Evolutionary conservation across 1,284 basidiomycete species (phyloP).

Genomic region (Anthracocystis panici-leucophaei): DNA sequence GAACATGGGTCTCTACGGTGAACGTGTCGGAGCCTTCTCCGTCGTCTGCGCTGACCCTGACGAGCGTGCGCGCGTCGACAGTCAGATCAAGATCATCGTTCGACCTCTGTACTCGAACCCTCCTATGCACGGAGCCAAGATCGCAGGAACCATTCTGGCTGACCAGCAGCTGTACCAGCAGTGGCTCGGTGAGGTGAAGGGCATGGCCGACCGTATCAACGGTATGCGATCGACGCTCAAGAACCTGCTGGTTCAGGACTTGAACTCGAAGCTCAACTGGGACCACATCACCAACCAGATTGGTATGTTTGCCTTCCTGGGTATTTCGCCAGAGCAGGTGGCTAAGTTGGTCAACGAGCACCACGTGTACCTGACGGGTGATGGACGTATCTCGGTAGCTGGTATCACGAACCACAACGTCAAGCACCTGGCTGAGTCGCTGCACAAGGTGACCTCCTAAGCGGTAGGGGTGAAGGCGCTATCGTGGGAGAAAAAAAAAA

Average conservation of each 20-base stretch:
- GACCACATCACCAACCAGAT: conserved; percentile 71
- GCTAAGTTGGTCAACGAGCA: conserved; percentile 68
- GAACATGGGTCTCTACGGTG: conserved; percentile 71
- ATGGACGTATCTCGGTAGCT: conserved; percentile 70
- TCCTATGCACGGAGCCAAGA: conserved; percentile 79
- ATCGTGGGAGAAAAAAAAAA: neutral
- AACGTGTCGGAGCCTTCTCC: conserved; percentile 67
- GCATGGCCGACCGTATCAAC: conserved; percentile 70
- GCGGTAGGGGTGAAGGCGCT: neutral
- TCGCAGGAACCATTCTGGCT: conserved; percentile 71
- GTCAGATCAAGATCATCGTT: conserved; percentile 84
- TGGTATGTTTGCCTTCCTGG: conserved; percentile 69
- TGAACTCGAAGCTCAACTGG: conserved; percentile 70
- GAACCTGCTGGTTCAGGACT: conserved; percentile 65
- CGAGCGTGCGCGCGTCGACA: conserved; percentile 67
- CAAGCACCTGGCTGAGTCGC: conserved; percentile 65
- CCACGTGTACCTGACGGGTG: conserved; percentile 70
- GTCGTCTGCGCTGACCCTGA: conserved; percentile 64
- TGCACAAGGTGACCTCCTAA: conserved; percentile 64
- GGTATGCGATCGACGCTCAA: conserved; percentile 69
- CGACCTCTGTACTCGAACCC: conserved; percentile 99
- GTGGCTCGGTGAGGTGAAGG: conserved; percentile 70
- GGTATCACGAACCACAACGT: conserved; percentile 69
- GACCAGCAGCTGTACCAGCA: conserved; percentile 70
- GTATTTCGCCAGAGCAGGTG: conserved; percentile 69